phyloP scores from a whole-genome alignment of 179 eudicot species.

The Kewa caespitosa region DNA sequence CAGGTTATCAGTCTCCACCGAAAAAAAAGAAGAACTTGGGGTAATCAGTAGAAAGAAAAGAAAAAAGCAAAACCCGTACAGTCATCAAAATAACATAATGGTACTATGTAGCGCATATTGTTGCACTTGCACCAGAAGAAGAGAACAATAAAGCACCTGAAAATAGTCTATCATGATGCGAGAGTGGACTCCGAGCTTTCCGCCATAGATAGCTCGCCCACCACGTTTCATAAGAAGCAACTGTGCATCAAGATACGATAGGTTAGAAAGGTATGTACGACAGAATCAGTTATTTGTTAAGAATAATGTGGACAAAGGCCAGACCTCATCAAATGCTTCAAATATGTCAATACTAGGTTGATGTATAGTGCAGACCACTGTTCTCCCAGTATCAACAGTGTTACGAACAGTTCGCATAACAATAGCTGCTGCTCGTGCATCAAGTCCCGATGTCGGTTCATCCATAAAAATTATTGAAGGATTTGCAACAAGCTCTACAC shows the following conservation, averaged over 20 bases:
- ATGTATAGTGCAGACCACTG: conserved; percentile 94
- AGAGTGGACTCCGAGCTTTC: conserved; percentile 82
- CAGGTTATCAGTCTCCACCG: background rate
- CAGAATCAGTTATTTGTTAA: background rate
- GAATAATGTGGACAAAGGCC: background rate
- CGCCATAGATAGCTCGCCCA: conserved; percentile 83
- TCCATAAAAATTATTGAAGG: conserved; percentile 98
- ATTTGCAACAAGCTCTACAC: conserved; percentile 96
- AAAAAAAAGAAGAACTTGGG: too few species aligned
- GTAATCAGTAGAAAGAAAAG: background rate
- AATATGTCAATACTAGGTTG: conserved; percentile 91
- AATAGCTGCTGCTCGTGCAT: conserved; percentile 98
- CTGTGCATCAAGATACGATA: conserved; percentile 40
- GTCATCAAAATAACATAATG: background rate
- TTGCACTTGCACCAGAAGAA: background rate
- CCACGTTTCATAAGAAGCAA: conserved; percentile 94
- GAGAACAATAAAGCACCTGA: conserved; percentile 41
- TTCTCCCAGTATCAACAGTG: conserved; percentile 95
- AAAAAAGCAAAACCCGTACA: background rate
- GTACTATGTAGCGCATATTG: too few species aligned
- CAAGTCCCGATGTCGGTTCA: conserved; percentile 99
- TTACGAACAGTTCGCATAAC: conserved; percentile 96
- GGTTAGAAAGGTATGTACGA: background rate
- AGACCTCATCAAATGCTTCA: conserved; percentile 94
- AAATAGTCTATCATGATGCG: conserved; percentile 71